phyloP scores from a whole-genome alignment of 202 grass and related monocot genomes.

The Bolboschoenoplectus hybrid region DNA sequence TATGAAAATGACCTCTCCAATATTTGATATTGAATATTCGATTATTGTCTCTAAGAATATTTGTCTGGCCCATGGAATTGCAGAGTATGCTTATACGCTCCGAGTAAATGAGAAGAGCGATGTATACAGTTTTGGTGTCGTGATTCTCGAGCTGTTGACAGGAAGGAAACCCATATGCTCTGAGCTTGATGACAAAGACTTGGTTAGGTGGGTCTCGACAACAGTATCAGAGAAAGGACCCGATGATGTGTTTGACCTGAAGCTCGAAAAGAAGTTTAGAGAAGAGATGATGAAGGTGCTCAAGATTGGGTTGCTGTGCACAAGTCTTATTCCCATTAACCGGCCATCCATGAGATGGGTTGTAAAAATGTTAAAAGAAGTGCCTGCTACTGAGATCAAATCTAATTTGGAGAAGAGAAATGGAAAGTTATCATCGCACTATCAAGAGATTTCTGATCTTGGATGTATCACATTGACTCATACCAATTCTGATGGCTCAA shows the following conservation, averaged over 20 bases:
- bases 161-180: constrained; percentile 52
- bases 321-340: constrained; percentile 48
- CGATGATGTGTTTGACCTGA: constrained; percentile 58
- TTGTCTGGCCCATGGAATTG: constrained; percentile 16
- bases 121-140: constrained; percentile 80
- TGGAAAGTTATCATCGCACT: constrained; percentile 10
- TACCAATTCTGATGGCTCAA: constrained; percentile 7
- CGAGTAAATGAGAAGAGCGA: constrained; percentile 83
- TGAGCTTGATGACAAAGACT: constrained; percentile 54
- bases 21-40: constrained; percentile 10
- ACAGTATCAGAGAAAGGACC: constrained; percentile 45
- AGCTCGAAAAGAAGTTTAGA: constrained; percentile 45
- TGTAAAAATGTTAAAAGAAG: constrained; percentile 60
- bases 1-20: not conserved
- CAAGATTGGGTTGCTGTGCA: constrained; percentile 58
- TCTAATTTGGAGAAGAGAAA: constrained; percentile 33
- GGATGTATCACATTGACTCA: constrained; percentile 20
- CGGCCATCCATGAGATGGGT: constrained; percentile 76
- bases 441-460: constrained; percentile 27
- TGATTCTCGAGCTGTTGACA: constrained; percentile 73
- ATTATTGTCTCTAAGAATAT: constrained; percentile 9
- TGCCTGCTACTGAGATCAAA: constrained; percentile 42
- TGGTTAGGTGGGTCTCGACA: constrained; percentile 56
- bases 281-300: constrained; percentile 66
- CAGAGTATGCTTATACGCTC: constrained; percentile 84